Percentiles rank a stretch among this genome's conserved stretches.
Evolutionary conservation across 352 stramenopile species (phyloP).

Genomic region (Phytophthora nicotianae): DNA sequence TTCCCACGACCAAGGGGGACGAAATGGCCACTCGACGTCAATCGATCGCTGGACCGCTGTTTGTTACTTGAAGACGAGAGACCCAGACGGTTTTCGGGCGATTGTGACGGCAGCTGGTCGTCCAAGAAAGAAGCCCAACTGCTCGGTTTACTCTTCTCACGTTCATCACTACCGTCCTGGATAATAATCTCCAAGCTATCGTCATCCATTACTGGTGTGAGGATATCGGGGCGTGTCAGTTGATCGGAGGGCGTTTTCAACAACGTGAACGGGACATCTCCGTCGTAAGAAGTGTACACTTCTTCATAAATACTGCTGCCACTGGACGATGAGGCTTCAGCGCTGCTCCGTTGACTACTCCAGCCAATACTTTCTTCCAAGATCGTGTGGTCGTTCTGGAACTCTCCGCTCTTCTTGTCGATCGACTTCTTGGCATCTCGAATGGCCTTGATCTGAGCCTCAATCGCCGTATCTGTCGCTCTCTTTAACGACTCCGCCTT

Average conservation of each 20-base stretch:
- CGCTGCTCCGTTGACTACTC: constrained; percentile 24
- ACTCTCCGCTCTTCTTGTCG: constrained; percentile 16
- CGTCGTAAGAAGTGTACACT: constrained; percentile 52
- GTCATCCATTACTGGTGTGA: constrained; percentile 16
- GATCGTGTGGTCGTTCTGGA: constrained; percentile 14
- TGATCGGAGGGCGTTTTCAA: constrained; percentile 47
- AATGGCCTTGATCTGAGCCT: constrained; percentile 60
- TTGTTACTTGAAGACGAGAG: constrained; percentile 28
- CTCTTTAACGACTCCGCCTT: constrained; percentile 70
- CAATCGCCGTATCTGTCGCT: constrained; percentile 63
- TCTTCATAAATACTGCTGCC: constrained; percentile 56
- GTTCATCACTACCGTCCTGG: constrained; percentile 21
- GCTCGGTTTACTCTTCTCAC: constrained; percentile 12
- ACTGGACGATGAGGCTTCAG: constrained; percentile 27
- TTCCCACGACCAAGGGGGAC: constrained; percentile 33
- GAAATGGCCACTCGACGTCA: constrained; percentile 26
- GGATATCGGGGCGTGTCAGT: constrained; percentile 1
- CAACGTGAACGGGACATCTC: constrained; percentile 68
- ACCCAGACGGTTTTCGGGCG: constrained; percentile 4
- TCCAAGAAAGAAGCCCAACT: constrained; percentile 63
- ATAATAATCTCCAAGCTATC: constrained; percentile 36
- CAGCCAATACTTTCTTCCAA: constrained; percentile 22
- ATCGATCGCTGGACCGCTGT: constrained; percentile 18
- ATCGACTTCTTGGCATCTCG: constrained; percentile 6
- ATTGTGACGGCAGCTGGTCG: constrained; percentile 38